Evolutionary conservation across 2,329 filamentous ascomycete species (phyloP).

Genomic region (Phaeoacremonium minimum): DNA sequence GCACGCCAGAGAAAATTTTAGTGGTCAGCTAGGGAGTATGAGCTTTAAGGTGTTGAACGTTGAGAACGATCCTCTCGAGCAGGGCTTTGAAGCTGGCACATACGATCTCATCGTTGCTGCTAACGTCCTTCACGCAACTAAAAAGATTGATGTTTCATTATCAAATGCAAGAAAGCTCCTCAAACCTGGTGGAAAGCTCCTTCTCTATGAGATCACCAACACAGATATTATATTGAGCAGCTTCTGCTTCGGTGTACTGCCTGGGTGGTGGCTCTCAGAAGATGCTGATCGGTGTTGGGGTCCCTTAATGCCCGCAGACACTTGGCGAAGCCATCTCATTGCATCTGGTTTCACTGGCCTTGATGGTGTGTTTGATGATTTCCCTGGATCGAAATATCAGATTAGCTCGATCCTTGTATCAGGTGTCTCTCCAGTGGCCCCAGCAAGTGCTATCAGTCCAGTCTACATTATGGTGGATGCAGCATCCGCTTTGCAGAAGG

Average conservation of each 20-base stretch:
- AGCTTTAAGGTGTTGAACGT: slow-evolving; percentile 28
- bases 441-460: background rate
- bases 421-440: slow-evolving; percentile 7
- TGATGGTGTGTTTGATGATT: slow-evolving; percentile 18
- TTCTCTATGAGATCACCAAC: slow-evolving; percentile 22
- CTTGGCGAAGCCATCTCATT: slow-evolving; percentile 14
- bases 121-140: slow-evolving; percentile 25
- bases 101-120: slow-evolving; percentile 25
- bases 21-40: slow-evolving; percentile 15
- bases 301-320: slow-evolving; percentile 16
- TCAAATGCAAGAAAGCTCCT: slow-evolving; percentile 16
- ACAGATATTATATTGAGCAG: slow-evolving; percentile 8
- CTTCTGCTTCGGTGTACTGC: slow-evolving; percentile 21
- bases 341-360: slow-evolving; percentile 13
- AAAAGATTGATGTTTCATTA: slow-evolving; percentile 17
- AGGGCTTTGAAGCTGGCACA: slow-evolving; percentile 17
- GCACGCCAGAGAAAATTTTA: slow-evolving; percentile 19
- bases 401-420: slow-evolving; percentile 14
- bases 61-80: slow-evolving; percentile 18
- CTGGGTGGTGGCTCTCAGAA: slow-evolving; percentile 25
- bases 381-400: slow-evolving; percentile 9
- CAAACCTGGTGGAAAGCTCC: slow-evolving; percentile 23
- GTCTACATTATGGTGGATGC: slow-evolving; percentile 3
- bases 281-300: slow-evolving; percentile 18
- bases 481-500: slow-evolving; percentile 3